phyloP scores from a whole-genome alignment of 2,329 filamentous ascomycete genomes.

The Phialocephala sp. region DNA sequence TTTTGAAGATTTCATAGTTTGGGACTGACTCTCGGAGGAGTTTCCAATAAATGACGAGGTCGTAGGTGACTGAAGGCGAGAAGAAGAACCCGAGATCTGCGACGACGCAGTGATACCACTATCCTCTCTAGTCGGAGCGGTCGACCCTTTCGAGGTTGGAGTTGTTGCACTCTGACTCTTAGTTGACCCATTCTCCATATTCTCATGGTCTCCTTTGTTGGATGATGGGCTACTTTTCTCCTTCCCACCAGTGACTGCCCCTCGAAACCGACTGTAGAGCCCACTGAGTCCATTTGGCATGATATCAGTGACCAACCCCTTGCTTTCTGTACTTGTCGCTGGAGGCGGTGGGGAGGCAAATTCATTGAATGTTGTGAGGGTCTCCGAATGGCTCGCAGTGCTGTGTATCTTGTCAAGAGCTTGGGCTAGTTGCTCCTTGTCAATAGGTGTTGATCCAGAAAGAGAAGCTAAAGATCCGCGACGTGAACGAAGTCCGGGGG shows the following conservation, averaged over 20 bases:
- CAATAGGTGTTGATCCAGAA: constrained; percentile 56
- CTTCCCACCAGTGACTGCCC: constrained; percentile 76
- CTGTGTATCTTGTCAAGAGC: constrained; percentile 87
- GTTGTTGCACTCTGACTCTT: constrained; percentile 50
- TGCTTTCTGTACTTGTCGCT: constrained; percentile 66
- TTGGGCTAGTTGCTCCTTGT: constrained; percentile 77
- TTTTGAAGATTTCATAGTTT: constrained; percentile 42
- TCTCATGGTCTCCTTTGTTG: constrained; percentile 48
- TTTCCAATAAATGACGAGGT: constrained; percentile 38
- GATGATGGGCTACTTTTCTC: constrained; percentile 50
- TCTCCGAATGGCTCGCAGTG: constrained; percentile 82
- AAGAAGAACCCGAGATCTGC: constrained; percentile 39
- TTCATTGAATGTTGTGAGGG: constrained; percentile 92
- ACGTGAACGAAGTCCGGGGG: constrained; percentile 40
- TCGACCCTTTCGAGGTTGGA: constrained; percentile 50
- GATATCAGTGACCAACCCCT: constrained; percentile 72
- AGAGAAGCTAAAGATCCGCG: constrained; percentile 57
- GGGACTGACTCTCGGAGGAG: constrained; percentile 40
- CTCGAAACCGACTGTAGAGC: constrained; percentile 83
- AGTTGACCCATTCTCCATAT: constrained; percentile 51
- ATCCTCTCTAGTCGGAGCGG: constrained; percentile 49
- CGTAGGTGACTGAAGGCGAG: constrained; percentile 42
- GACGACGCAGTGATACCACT: constrained; percentile 46
- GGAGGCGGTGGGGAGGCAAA: constrained; percentile 74
- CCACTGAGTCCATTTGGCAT: constrained; percentile 88